Evolutionary conservation across 768 basidiomycete genomes (phyloP), one percentile per base, ranked within the genome.

Genomic region (Trametes cinnabarina): DNA sequence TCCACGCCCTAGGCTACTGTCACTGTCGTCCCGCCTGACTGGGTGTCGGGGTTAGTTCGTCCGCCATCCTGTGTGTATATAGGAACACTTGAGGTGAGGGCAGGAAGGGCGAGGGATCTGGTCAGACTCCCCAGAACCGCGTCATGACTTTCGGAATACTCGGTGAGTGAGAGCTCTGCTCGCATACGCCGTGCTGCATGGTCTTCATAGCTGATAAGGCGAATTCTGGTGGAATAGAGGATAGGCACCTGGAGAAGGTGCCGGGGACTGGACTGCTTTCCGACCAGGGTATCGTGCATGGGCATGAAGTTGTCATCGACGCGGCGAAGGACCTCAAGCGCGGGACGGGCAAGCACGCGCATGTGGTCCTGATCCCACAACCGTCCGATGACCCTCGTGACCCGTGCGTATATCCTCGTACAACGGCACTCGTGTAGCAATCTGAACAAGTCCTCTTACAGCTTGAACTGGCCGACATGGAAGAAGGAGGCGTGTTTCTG

Each of bases 401-500:
- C 56, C 76, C 76, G 76, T 76, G 46, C 37, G 75, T 68, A 22
- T 39, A 47, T 39, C n/a, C 4, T 17, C 4, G 4, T 20, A 9
- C 15, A 40, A 37, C 1, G 4, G n/a, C 26, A 14, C 2, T n/a
- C 4, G 10, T 14, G 1, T n/a, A 15, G 41, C 41, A 20, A 30
- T 34, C 37, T 6, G 20, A 35, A 17, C 37, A 39, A 7, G 15
- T 23, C 17, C n/a, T n/a, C 49, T 10, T 28, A 50, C 37, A 61
- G 49, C 5, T 52, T 78, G 28, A 78, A 78, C 55, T 78, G 77
- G 77, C 75, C 77, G 9, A 58, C 65, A 50, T 78, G 76, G 77
- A 75, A 73, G 66, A 78, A 78, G 51, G 77, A 78, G 55, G 73
- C 74, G 1, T 76, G 76, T 58, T 78, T 79, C 63, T 78, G 76